phyloP scores from a whole-genome alignment of 192 early-diverging fungal species.

The Backusella liffmaniae region DNA sequence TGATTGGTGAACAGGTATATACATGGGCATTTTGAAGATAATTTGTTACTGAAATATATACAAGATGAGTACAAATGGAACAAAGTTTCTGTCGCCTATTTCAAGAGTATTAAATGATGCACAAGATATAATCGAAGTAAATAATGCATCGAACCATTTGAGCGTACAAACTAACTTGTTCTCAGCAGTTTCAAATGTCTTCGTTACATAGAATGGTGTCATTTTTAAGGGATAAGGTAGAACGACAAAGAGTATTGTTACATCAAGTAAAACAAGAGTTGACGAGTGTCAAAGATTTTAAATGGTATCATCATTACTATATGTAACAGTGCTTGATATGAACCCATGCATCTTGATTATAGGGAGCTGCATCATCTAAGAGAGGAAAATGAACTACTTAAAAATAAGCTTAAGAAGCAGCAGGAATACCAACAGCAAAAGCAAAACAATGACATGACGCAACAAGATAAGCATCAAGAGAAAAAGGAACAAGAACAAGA shows the following conservation, averaged over 20 bases:
- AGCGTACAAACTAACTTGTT: too few relatives aligned
- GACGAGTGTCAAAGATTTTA: not conserved
- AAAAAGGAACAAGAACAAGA: not conserved
- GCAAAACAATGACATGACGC: not conserved
- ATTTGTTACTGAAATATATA: not conserved
- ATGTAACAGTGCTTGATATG: too few relatives aligned
- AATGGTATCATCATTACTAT: not conserved
- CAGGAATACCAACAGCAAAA: not conserved
- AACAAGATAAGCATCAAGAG: not conserved
- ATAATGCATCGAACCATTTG: too few relatives aligned
- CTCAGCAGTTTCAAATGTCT: constrained; percentile 10
- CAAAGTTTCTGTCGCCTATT: not conserved
- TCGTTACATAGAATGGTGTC: not conserved
- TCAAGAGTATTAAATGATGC: constrained; percentile 11
- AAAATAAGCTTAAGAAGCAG: not conserved
- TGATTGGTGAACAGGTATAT: constrained; percentile 17
- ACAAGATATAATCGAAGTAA: constrained; percentile 13
- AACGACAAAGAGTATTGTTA: not conserved
- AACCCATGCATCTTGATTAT: too few relatives aligned
- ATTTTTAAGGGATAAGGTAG: not conserved
- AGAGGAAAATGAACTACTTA: not conserved
- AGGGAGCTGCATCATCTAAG: constrained; percentile 1
- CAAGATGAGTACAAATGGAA: not conserved
- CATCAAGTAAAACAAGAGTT: not conserved
- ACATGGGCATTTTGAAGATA: not conserved